Evolutionary conservation across 202 grass and related monocot species (phyloP), one percentile per base, ranked within the genome.

Genomic region (Alloteropsis angusta): DNA sequence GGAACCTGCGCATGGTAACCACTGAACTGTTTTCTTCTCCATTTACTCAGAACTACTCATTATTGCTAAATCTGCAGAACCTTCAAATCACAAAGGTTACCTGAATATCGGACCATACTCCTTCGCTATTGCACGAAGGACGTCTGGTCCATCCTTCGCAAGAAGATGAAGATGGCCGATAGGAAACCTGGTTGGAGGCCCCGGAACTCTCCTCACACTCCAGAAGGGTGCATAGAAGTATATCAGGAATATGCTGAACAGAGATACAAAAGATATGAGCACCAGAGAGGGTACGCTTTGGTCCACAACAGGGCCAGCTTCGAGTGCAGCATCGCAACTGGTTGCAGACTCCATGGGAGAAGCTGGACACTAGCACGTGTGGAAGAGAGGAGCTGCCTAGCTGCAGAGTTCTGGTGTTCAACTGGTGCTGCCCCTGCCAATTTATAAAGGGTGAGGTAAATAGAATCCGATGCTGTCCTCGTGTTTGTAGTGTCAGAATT

Each of bases 91-190:
- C 0, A 4, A 75, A 32, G 7, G 9, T 72, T 83, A 97, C 94
- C 94, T 90, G 72, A 94, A 97, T 63, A 97, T 90, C 4, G 94
- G 91, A 11, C 94, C 94, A 37, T 94, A 80, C 64, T 94, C 82
- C 71, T 97, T 88, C 0, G 94, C 87, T 10, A 97, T 86, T 9
- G 75, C 65, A 8, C 86, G 83, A 15, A 92, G 74, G 67, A 94
- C 73, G 48, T 94, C 87, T 5, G 94, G 94, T 2, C 94, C 94
- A 54, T 74, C 35, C 76, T 88, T 90, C 48, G 91, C 87, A 53
- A 97, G 83, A 38, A 88, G 77, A 53, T 90, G 85, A 15, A 97
- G 80, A 32, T 97, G 91, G 8, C 94, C 94, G 0, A 97, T 1
- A 1, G 83, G 89, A 30, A 93, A 93, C 77, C 79, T 64, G 28